phyloP scores from a whole-genome alignment of 768 basidiomycete species.

The Strobilomyces dryophilus region DNA sequence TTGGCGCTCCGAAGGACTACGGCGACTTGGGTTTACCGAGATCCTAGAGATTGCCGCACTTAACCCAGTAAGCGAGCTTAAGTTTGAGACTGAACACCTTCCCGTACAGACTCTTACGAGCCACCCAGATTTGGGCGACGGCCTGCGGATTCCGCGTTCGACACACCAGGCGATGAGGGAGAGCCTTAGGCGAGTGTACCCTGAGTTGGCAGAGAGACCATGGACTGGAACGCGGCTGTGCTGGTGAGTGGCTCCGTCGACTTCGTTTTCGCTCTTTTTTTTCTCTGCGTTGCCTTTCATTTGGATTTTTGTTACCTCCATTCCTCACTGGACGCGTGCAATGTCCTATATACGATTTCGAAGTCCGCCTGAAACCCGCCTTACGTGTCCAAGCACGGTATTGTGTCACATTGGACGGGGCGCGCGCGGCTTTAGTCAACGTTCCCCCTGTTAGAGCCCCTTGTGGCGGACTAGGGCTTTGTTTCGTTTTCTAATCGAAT shows the following conservation, averaged over 20 bases:
- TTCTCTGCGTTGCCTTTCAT: not conserved
- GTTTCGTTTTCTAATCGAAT: not conserved
- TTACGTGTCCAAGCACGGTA: not conserved
- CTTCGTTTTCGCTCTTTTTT: not conserved
- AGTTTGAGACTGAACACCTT: too few species aligned
- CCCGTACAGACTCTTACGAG: too few species aligned
- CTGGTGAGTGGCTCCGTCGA: conserved; percentile 52
- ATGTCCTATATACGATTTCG: not conserved
- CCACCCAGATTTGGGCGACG: conserved; percentile 48
- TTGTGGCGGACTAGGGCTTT: not conserved
- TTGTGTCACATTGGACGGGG: not conserved
- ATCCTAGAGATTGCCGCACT: too few species aligned
- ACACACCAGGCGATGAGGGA: conserved; percentile 48
- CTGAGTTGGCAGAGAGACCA: conserved; percentile 69
- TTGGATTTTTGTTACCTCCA: not conserved
- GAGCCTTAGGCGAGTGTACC: conserved; percentile 59
- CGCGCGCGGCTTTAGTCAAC: not conserved
- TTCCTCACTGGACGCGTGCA: not conserved
- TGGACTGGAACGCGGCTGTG: conserved; percentile 77
- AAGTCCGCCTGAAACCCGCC: not conserved
- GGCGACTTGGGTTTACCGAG: too few species aligned
- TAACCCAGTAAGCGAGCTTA: too few species aligned
- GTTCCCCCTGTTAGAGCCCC: not conserved
- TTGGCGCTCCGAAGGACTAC: too few species aligned
- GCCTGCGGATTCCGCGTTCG: conserved; percentile 60